Evolutionary conservation across 768 basidiomycete species (phyloP).

Genomic region (Crepidotus variabilis): DNA sequence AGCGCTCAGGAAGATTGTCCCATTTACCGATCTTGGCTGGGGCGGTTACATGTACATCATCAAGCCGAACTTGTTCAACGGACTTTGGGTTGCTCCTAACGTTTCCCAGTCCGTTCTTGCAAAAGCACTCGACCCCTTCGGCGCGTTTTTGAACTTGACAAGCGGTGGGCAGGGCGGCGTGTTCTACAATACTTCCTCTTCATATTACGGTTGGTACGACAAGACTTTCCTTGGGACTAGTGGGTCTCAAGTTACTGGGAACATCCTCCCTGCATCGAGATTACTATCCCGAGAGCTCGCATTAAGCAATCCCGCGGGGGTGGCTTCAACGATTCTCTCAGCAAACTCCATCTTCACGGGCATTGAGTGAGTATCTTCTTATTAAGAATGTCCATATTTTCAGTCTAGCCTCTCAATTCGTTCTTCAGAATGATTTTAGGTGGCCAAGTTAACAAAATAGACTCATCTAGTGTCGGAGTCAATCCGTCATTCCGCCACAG

Average conservation of each 20-base stretch:
- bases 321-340: neutral
- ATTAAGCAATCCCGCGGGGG: neutral
- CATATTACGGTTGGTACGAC: constrained; percentile 22
- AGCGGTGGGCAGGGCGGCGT: constrained; percentile 15
- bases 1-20: constrained; percentile 28
- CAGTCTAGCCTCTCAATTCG: no score
- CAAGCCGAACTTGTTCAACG: constrained; percentile 12
- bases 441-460: constrained; percentile 34
- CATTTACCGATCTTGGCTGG: constrained; percentile 41
- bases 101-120: constrained; percentile 27
- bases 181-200: constrained; percentile 13
- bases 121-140: constrained; percentile 29
- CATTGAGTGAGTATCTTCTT: neutral
- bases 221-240: constrained; percentile 1
- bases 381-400: no score
- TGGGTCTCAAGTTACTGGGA: constrained; percentile 19
- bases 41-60: constrained; percentile 31
- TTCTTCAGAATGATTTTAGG: constrained; percentile 36
- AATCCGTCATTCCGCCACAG: constrained; percentile 48
- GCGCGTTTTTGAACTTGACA: constrained; percentile 21
- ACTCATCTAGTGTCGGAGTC: constrained; percentile 35
- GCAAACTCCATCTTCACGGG: neutral
- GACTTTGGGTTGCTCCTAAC: constrained; percentile 30
- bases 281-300: neutral
- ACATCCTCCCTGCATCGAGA: neutral